Percentiles rank a stretch among this genome's conserved stretches.
Conservation (phyloP, 345 rosid genomes). For the Sapria himalayana region DNA sequence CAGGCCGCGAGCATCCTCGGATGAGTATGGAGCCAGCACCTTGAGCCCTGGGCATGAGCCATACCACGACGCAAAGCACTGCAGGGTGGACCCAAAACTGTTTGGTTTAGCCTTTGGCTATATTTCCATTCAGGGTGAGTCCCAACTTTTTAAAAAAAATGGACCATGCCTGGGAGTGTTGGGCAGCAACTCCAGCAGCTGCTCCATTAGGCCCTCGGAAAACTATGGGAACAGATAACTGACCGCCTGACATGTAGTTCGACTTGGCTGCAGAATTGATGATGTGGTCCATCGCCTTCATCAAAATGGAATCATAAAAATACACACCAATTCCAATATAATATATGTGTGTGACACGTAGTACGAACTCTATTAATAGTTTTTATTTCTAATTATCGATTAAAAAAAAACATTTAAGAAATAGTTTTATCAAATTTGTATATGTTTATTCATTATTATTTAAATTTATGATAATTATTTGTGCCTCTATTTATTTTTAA, state of each 20-base stretch:
- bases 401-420: too few relatives aligned
- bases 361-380: too few relatives aligned
- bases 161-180: conserved; percentile 65
- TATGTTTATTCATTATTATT: too few relatives aligned
- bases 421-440: too few relatives aligned
- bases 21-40: conserved; percentile 60
- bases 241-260: conserved; percentile 82
- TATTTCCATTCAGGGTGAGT: neutral
- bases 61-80: conserved; percentile 96
- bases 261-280: conserved; percentile 82
- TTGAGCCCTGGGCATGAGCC: conserved; percentile 77
- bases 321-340: too few relatives aligned
- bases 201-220: conserved; percentile 97
- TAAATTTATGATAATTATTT: too few relatives aligned
- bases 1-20: conserved; percentile 87
- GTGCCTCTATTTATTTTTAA: too few relatives aligned
- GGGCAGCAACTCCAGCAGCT: conserved; percentile 98
- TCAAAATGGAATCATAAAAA: too few relatives aligned
- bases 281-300: conserved; percentile 83
- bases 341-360: too few relatives aligned
- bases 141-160: neutral
- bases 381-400: too few relatives aligned
- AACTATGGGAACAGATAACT: conserved; percentile 59
- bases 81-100: conserved; percentile 9
- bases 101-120: neutral